Conservation (phyloP, 140 eudicot genomes). For the Ambrosia hybrid region DNA sequence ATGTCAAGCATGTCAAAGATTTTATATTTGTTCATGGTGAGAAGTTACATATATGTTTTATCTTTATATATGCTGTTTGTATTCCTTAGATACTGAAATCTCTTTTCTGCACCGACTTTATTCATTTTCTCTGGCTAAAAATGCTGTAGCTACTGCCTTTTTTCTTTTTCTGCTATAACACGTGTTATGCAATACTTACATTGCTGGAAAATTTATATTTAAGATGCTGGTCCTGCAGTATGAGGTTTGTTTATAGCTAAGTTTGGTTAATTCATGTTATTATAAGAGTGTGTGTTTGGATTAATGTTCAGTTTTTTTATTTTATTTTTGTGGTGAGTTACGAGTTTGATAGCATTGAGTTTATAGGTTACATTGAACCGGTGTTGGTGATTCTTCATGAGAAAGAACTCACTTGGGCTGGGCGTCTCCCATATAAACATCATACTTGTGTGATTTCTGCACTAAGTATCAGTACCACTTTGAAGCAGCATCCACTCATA, state of each 20-base stretch:
- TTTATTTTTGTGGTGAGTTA: slow-evolving; percentile 14
- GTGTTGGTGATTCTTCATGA: slow-evolving; percentile 96
- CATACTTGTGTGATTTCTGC: slow-evolving; percentile 95
- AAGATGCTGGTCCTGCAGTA: too few species aligned
- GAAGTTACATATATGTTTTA: slow-evolving; percentile 27
- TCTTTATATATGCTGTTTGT: not conserved
- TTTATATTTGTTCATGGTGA: slow-evolving; percentile 85
- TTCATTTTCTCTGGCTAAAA: too few species aligned
- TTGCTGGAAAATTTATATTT: too few species aligned
- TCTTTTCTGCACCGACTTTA: too few species aligned
- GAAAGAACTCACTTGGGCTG: slow-evolving; percentile 97
- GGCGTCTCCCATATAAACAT: slow-evolving; percentile 91
- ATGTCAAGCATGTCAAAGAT: slow-evolving; percentile 91
- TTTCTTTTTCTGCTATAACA: too few species aligned
- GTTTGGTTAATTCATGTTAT: not conserved
- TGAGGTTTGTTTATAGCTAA: not conserved
- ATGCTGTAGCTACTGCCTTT: too few species aligned
- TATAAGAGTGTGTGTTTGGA: slow-evolving; percentile 15
- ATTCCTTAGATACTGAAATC: too few species aligned
- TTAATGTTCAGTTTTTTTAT: not conserved
- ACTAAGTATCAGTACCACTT: slow-evolving; percentile 82
- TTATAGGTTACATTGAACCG: slow-evolving; percentile 90
- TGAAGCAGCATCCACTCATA: slow-evolving; percentile 94
- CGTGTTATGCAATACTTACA: too few species aligned
- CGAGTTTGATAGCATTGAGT: slow-evolving; percentile 25